Evolutionary conservation across 1,284 basidiomycete species (phyloP).

Genomic region (Phenoliferia sp.): DNA sequence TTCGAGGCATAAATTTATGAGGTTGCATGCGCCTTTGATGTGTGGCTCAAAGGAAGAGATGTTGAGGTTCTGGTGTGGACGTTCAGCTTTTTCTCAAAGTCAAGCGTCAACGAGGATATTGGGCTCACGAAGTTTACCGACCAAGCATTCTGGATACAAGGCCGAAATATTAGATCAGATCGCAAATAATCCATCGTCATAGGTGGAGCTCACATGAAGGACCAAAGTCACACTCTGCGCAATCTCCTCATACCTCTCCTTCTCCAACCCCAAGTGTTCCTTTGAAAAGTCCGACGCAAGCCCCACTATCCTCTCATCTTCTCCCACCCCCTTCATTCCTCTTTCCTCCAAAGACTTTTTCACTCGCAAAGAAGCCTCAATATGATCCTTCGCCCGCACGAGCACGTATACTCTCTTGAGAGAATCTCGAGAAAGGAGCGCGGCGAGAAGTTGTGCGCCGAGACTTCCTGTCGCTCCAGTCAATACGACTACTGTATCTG

Average conservation of each 20-base stretch:
- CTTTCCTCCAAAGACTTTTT: slow-evolving; percentile 41
- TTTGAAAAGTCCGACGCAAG: slow-evolving; percentile 29
- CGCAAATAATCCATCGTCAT: background rate
- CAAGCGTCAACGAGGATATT: background rate
- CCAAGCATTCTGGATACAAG: slow-evolving; percentile 36
- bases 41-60: slow-evolving; percentile 50
- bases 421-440: slow-evolving; percentile 44
- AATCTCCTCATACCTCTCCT: slow-evolving; percentile 44
- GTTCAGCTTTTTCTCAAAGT: background rate
- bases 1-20: slow-evolving; percentile 53
- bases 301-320: slow-evolving; percentile 12
- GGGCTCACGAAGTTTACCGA: slow-evolving; percentile 48
- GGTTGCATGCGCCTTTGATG: slow-evolving; percentile 52
- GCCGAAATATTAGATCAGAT: slow-evolving; percentile 36
- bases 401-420: slow-evolving; percentile 53
- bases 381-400: slow-evolving; percentile 49
- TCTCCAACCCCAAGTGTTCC: slow-evolving; percentile 39
- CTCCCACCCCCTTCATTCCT: slow-evolving; percentile 34
- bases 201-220: slow-evolving; percentile 48
- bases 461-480: slow-evolving; percentile 61
- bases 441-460: slow-evolving; percentile 55
- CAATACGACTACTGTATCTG: slow-evolving; percentile 43
- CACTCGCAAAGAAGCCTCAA: slow-evolving; percentile 45
- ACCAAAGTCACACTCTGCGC: slow-evolving; percentile 46
- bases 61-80: slow-evolving; percentile 24